Base-by-base conservation (phyloP, 1,139 yeast species). In the Suhomyces guaymorum region DNA sequence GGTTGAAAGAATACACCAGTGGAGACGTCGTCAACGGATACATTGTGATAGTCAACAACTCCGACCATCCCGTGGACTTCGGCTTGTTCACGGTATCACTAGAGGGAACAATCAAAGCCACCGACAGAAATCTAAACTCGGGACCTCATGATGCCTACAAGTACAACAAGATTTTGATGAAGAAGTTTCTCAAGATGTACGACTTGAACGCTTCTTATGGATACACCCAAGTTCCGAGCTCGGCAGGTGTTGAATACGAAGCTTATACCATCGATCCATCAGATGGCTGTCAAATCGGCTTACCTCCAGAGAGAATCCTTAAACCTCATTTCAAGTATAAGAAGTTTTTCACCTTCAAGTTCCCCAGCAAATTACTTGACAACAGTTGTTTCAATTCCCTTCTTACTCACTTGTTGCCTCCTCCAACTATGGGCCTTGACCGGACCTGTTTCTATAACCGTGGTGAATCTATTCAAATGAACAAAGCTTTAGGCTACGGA, bases 381-480 rank as follows among this genome's bases (percentile, higher is more conserved):
- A 72, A 70, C 22, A 59, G 70, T 2, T 82, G 89, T 51, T 64
- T 71, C 15, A 78, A 79, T 45, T 71, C 74, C 25, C 59, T 72
- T 11, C 59, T 70, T 22, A 62, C 75, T 1, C 89, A 82, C 53
- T 64, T 75, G 25, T 52, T 74, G 31, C 67, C 82, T 7, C 89
- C 89, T 0, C 88, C 89, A 9, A 70, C 84, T 15, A 61, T 78
- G 54, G 89, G 89, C 2, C 54, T 79, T 3, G 82, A 78, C 50
- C 55, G 57, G 19, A 64, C 73, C 0, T 55, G 71, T 24, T 70
- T 70, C 34, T 47, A 52, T 35, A 64, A 61, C 28, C 50, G 64
- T 30, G 71, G 70, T 3, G 64, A 59, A 26, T 41, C 51, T 2
- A 60, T 71, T 12, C 63, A 54, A 25, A 44, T 70, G 32, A 68